A percentile compares a stretch with the other conserved stretches of the same genome.
Conservation (phyloP, 2,329 filamentous ascomycete genomes). For the Pseudopithomyces chartarum region DNA sequence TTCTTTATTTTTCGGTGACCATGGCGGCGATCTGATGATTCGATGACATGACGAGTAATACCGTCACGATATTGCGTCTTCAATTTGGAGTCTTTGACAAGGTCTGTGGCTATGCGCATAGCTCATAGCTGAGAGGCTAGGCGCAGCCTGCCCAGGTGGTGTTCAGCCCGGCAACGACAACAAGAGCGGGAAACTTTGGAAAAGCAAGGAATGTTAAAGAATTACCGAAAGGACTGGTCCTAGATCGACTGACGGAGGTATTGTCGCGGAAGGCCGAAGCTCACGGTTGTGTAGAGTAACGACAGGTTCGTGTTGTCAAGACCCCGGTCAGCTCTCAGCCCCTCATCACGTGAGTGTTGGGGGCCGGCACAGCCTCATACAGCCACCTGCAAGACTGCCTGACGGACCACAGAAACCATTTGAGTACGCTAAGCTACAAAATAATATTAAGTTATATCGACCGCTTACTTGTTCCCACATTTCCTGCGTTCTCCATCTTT, state of each 20-base stretch:
- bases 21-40: neutral
- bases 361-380: neutral
- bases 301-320: neutral
- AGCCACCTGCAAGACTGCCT: neutral
- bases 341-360: neutral
- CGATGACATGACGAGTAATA: constrained; percentile 8
- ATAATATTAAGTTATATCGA: no score
- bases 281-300: neutral
- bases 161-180: neutral
- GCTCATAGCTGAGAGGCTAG: neutral
- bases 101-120: neutral
- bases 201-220: neutral
- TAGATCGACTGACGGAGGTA: neutral
- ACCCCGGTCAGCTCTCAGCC: neutral
- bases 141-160: no score
- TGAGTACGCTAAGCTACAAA: no score
- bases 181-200: neutral
- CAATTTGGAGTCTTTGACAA: constrained; percentile 2
- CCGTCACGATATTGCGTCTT: neutral
- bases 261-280: neutral
- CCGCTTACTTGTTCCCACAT: no score
- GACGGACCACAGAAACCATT: no score
- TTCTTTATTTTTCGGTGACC: constrained; percentile 1
- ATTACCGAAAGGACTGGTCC: no score
- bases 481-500: no score